Conservation (phyloP, 495 filamentous ascomycete species). For the Rhizodiscina lignyota region DNA sequence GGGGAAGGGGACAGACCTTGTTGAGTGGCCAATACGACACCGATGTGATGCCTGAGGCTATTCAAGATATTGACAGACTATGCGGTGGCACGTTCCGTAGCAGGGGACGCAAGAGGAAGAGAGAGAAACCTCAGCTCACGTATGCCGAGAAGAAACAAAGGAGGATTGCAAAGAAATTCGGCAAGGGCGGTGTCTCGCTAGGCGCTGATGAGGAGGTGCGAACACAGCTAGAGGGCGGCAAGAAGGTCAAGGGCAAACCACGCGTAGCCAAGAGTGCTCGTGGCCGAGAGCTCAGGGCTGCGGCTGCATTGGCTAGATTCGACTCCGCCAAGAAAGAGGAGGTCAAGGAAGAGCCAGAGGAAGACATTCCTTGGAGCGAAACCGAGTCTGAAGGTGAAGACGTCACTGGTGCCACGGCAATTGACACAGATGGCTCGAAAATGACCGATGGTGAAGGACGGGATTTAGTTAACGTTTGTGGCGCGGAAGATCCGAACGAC, state of each 20-base stretch:
- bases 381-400: conserved; percentile 13
- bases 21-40: conserved; percentile 38
- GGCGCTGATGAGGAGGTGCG: conserved; percentile 49
- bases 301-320: conserved; percentile 59
- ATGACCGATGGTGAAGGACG: conserved; percentile 44
- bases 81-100: conserved; percentile 56
- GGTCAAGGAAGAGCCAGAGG: conserved; percentile 19
- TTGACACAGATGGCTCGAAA: conserved; percentile 41
- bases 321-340: conserved; percentile 34
- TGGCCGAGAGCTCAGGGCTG: conserved; percentile 58
- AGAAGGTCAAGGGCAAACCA: conserved; percentile 40
- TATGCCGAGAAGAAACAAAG: conserved; percentile 48
- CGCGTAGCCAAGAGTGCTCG: conserved; percentile 51
- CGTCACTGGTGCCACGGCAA: conserved; percentile 18
- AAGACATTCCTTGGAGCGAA: conserved; percentile 11
- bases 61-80: conserved; percentile 41
- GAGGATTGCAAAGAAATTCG: conserved; percentile 59
- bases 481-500: conserved; percentile 46
- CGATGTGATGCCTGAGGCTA: conserved; percentile 30
- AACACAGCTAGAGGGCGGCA: conserved; percentile 47
- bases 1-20: conserved; percentile 45
- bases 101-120: conserved; percentile 30
- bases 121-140: conserved; percentile 28
- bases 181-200: conserved; percentile 43
- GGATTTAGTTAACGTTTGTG: conserved; percentile 52